Evolutionary conservation across 2,329 filamentous ascomycete species (phyloP), one percentile per base, ranked within the genome.

Genomic region (Parastagonospora nodorum): DNA sequence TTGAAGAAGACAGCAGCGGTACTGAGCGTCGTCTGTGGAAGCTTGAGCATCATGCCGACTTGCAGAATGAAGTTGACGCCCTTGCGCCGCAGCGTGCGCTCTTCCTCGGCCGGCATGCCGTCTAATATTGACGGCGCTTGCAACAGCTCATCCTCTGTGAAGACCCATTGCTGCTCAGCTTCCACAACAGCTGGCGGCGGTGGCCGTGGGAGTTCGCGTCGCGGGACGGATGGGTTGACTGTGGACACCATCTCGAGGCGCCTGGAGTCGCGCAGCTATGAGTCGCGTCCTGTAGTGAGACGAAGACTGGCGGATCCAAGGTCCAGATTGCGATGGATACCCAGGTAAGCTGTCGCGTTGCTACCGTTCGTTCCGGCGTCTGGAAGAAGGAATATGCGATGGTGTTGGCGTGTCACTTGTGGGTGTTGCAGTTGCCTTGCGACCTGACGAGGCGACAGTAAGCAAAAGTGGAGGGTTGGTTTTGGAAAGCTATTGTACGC

Each of bases 31-130:
- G 94, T 85, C 73, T 97, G 92, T 10, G 93, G 93, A 42, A 97
- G 79, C 71, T 96, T 93, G 45, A 97, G 83, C 78, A 96, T 86
- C 60, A 96, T 90, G 58, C 93, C 94, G 38, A 93, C 91, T 74
- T 97, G 92, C 57, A 91, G 88, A 66, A 99, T 96, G 76, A 99
- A 99, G 73, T 96, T 96, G 69, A 97, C 88, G 40, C 94, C 93
- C 73, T 97, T 97, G 53, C 89, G 88, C 48, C 94, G 85, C 51
- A 89, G 82, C 58, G 88, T 82, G 55, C 90, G 83, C 77, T 97
- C 94, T 68, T 94, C 87, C 28, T 86, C 84, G 3, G 86, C 81
- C 8, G 85, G 74, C 70, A 97, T 84, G 16, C 93, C 93, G 61
- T 96, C 90, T 11, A 92, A 75, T 51, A 95, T 87, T 45, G 90